Conservation (phyloP, 1,139 yeast species). For the Yarrowia galli region DNA sequence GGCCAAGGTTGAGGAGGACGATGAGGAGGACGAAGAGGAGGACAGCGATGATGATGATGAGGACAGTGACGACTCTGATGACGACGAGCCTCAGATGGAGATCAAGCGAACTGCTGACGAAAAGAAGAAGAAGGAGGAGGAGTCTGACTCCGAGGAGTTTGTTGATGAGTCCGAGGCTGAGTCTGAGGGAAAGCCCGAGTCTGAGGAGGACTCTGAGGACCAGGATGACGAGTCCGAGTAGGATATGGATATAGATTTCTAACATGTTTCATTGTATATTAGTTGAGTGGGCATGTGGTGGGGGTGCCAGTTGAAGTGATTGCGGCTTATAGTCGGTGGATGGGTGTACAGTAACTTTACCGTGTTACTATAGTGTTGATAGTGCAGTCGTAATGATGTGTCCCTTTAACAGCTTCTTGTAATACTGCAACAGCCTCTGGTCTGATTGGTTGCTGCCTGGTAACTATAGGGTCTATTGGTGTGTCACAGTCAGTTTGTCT, state of each 20-base stretch:
- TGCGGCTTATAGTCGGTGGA: too few species aligned
- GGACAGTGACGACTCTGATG: constrained; percentile 43
- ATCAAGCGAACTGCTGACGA: neutral
- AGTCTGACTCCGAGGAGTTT: constrained; percentile 24
- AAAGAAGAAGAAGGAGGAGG: neutral
- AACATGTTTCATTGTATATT: neutral
- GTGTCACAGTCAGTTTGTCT: too few species aligned
- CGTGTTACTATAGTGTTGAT: too few species aligned
- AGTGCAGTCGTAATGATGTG: too few species aligned
- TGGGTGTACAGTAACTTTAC: too few species aligned
- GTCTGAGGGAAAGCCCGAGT: constrained; percentile 36
- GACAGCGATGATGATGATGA: constrained; percentile 38
- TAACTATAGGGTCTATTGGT: too few species aligned
- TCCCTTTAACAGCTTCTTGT: too few species aligned
- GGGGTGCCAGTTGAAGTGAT: too few species aligned
- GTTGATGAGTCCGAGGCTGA: constrained; percentile 19
- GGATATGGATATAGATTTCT: constrained; percentile 6
- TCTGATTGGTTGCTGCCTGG: too few species aligned
- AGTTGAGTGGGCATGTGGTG: too few species aligned
- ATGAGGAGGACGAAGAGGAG: constrained; percentile 12
- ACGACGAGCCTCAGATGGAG: neutral
- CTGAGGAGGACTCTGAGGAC: constrained; percentile 36
- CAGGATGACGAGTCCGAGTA: constrained; percentile 28
- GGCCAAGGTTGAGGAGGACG: constrained; percentile 3
- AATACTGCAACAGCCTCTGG: too few species aligned